Evolutionary conservation across 169 alveolate genomes (phyloP).

Genomic region (Theileria sp.): DNA sequence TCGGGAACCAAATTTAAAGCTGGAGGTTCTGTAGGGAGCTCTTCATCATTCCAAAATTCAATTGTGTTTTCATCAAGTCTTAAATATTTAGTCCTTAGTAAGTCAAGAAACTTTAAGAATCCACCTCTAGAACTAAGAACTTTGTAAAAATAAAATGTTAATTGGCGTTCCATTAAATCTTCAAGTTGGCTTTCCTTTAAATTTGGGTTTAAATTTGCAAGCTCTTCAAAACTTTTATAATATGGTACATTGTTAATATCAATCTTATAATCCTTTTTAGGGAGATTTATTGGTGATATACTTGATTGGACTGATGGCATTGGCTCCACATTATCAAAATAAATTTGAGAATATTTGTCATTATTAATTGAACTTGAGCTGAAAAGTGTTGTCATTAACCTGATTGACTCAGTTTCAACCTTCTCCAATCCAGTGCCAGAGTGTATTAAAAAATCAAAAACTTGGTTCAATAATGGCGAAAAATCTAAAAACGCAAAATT

Average conservation of each 20-base stretch:
- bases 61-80: constrained; percentile 20
- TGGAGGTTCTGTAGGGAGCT: constrained; percentile 24
- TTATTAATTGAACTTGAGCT: constrained; percentile 52
- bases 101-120: constrained; percentile 25
- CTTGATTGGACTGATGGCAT: background rate
- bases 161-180: constrained; percentile 46
- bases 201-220: background rate
- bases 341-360: constrained; percentile 39
- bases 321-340: constrained; percentile 6
- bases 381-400: constrained; percentile 22
- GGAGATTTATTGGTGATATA: background rate
- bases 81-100: constrained; percentile 38
- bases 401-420: constrained; percentile 34
- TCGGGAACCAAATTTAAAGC: background rate
- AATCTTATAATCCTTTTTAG: background rate
- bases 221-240: constrained; percentile 26
- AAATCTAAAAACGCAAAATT: constrained; percentile 43
- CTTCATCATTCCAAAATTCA: constrained; percentile 46
- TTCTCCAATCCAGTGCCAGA: background rate
- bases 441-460: constrained; percentile 37
- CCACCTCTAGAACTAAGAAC: constrained; percentile 39
- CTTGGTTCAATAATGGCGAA: constrained; percentile 28
- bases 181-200: constrained; percentile 10
- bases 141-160: constrained; percentile 46
- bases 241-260: constrained; percentile 21